Conservation (phyloP, 2,329 filamentous ascomycete species). For the Botrytis galanthina region DNA sequence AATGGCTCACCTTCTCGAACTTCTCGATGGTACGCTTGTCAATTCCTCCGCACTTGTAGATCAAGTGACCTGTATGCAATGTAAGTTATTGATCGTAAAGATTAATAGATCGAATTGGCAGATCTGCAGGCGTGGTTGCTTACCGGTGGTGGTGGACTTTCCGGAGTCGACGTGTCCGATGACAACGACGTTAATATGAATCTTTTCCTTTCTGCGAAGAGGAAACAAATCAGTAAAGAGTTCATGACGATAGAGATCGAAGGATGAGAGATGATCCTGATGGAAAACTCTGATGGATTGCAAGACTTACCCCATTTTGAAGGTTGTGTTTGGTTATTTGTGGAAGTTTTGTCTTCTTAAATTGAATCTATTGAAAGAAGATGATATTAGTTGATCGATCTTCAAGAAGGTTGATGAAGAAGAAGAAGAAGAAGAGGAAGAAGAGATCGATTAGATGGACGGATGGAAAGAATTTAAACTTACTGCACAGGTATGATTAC, state of each 20-base stretch:
- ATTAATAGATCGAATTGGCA: background rate
- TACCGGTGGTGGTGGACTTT: slow-evolving; percentile 96
- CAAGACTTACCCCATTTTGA: slow-evolving; percentile 39
- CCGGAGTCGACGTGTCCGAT: slow-evolving; percentile 99
- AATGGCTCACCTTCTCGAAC: slow-evolving; percentile 92
- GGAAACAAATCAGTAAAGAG: slow-evolving; percentile 30
- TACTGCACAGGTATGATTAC: slow-evolving; percentile 38
- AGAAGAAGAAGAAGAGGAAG: background rate
- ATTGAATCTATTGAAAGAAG: slow-evolving; percentile 31
- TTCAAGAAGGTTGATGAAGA: background rate
- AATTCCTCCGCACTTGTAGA: slow-evolving; percentile 99
- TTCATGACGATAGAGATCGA: slow-evolving; percentile 25
- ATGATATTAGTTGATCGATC: slow-evolving; percentile 25
- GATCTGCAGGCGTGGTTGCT: slow-evolving; percentile 41
- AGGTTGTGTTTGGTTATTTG: slow-evolving; percentile 35
- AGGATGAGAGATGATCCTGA: slow-evolving; percentile 18
- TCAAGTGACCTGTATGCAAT: slow-evolving; percentile 73
- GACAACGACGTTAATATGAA: slow-evolving; percentile 96
- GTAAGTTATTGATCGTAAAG: slow-evolving; percentile 24
- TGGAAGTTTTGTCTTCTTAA: slow-evolving; percentile 30
- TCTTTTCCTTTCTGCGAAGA: slow-evolving; percentile 80
- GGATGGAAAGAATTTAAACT: slow-evolving; percentile 19
- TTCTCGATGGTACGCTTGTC: slow-evolving; percentile 99
- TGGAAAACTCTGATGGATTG: slow-evolving; percentile 18
- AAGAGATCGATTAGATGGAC: background rate